These are phyloP conservation scores for Tolypocladium amazonense DNA, from an alignment of 2,329 filamentous ascomycete genomes.

Conservation along the genomic window DNA sequence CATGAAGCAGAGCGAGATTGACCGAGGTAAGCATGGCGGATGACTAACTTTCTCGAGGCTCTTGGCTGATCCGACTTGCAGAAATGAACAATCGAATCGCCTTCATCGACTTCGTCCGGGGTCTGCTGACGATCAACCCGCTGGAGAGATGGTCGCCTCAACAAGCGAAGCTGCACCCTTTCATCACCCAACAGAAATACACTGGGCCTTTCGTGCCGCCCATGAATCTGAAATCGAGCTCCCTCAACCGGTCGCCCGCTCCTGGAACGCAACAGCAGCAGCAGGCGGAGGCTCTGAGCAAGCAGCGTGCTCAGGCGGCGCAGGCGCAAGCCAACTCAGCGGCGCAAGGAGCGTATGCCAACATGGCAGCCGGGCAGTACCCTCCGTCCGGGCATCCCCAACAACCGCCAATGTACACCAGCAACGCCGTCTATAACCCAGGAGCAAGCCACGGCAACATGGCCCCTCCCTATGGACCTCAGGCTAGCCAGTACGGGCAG, in stretches of 20 bases:
- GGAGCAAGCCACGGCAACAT: constrained; percentile 31
- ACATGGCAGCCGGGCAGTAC: constrained; percentile 37
- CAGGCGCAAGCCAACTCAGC: constrained; percentile 60
- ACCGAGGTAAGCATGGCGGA: constrained; percentile 57
- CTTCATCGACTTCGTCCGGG: constrained; percentile 96
- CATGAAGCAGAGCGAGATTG: constrained; percentile 96
- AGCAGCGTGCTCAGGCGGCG: constrained; percentile 70
- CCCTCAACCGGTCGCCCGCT: constrained; percentile 75
- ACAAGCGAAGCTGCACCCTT: constrained; percentile 93
- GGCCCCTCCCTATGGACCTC: constrained; percentile 68
- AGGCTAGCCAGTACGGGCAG: constrained; percentile 59
- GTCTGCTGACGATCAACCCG: constrained; percentile 86
- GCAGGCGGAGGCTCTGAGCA: constrained; percentile 86
- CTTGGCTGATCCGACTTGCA: constrained; percentile 25
- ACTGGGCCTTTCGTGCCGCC: constrained; percentile 93
- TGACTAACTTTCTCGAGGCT: background rate
- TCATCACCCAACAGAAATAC: constrained; percentile 97
- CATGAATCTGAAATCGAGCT: constrained; percentile 88
- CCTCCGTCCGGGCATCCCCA: constrained; percentile 33
- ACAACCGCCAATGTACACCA: constrained; percentile 65
- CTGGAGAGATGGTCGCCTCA: constrained; percentile 96
- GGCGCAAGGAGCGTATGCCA: constrained; percentile 53
- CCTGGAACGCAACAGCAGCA: constrained; percentile 93
- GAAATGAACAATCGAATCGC: constrained; percentile 98
- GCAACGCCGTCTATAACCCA: constrained; percentile 71